These are phyloP conservation scores for Haplographium delicatum DNA, from an alignment of 495 filamentous ascomycete species.

Conservation along the genomic window DNA sequence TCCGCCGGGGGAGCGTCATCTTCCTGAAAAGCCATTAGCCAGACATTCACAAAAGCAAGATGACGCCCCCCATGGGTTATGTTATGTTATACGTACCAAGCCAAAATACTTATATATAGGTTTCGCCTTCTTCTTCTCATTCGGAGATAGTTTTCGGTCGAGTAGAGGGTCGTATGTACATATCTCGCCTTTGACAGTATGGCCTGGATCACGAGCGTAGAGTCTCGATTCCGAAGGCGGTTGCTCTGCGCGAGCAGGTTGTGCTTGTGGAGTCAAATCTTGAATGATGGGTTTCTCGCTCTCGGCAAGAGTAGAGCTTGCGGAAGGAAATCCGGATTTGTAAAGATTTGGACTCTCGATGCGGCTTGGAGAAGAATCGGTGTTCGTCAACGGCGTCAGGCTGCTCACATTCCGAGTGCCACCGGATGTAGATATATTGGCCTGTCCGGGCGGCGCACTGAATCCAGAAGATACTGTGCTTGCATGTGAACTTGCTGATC, in stretches of 20 bases:
- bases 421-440: slow-evolving; percentile 41
- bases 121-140: slow-evolving; percentile 62
- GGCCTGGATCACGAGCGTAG: slow-evolving; percentile 57
- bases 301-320: background rate
- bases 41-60: slow-evolving; percentile 45
- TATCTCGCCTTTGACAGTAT: slow-evolving; percentile 60
- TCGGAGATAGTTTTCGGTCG: slow-evolving; percentile 52
- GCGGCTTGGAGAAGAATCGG: slow-evolving; percentile 67
- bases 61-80: slow-evolving; percentile 48
- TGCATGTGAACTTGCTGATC: slow-evolving; percentile 60
- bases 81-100: slow-evolving; percentile 47
- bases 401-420: slow-evolving; percentile 37
- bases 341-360: slow-evolving; percentile 43
- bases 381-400: slow-evolving; percentile 71
- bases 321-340: slow-evolving; percentile 24
- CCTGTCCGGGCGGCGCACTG: slow-evolving; percentile 46
- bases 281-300: slow-evolving; percentile 7
- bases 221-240: slow-evolving; percentile 40
- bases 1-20: slow-evolving; percentile 65
- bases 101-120: slow-evolving; percentile 68
- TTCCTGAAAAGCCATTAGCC: slow-evolving; percentile 45
- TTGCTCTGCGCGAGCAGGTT: slow-evolving; percentile 46
- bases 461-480: slow-evolving; percentile 63
- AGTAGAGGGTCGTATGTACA: slow-evolving; percentile 70
- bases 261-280: slow-evolving; percentile 24